Evolutionary conservation across 1,139 yeast genomes (phyloP).

Genomic region (Torulaspora pretoriensis): DNA sequence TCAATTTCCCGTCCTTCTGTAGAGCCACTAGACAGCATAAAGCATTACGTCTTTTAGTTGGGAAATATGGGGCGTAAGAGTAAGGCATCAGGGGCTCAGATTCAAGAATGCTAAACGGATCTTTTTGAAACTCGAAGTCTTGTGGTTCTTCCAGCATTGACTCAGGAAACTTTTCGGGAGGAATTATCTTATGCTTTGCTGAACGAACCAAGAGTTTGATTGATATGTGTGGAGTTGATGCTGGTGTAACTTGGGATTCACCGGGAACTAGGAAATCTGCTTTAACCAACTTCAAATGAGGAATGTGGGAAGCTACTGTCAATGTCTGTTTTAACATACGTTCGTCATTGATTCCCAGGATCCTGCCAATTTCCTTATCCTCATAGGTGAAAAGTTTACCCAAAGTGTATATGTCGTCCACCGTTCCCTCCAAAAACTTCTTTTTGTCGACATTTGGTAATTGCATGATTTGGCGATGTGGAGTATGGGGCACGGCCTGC

Average conservation of each 20-base stretch:
- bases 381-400: conserved; percentile 63
- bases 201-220: conserved; percentile 74
- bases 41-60: conserved; percentile 47
- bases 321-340: conserved; percentile 47
- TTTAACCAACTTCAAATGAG: conserved; percentile 62
- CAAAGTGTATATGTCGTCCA: conserved; percentile 51
- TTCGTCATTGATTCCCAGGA: conserved; percentile 54
- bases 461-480: conserved; percentile 67
- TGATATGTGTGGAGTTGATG: conserved; percentile 67
- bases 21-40: conserved; percentile 69
- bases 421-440: conserved; percentile 33
- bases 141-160: conserved; percentile 49
- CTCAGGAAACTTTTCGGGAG: conserved; percentile 29
- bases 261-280: conserved; percentile 87
- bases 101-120: conserved; percentile 65
- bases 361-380: conserved; percentile 51
- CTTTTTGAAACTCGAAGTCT: conserved; percentile 60
- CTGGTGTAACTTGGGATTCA: conserved; percentile 68
- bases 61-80: conserved; percentile 71
- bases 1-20: conserved; percentile 74
- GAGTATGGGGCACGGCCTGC: conserved; percentile 67
- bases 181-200: conserved; percentile 49
- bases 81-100: conserved; percentile 63
- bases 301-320: conserved; percentile 61
- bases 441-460: conserved; percentile 64